A percentile compares a stretch with the other conserved stretches of the same genome.
Conservation (phyloP, 352 stramenopile genomes). For the Phytophthora pisi region DNA sequence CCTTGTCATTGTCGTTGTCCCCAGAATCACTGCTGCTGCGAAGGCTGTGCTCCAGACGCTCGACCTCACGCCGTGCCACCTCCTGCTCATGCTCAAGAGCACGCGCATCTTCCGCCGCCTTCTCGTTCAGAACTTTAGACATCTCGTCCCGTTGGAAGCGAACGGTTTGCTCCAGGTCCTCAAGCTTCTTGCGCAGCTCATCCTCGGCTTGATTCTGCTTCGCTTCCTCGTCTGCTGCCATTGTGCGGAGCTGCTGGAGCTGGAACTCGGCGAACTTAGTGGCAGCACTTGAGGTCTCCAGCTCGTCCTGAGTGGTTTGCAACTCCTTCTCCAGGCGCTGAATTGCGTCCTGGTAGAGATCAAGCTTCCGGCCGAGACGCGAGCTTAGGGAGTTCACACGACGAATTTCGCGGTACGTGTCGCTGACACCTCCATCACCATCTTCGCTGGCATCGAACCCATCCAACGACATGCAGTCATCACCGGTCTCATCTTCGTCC, state of each 20-base stretch:
- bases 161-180: constrained; percentile 33
- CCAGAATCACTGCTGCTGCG: constrained; percentile 21
- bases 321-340: constrained; percentile 73
- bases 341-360: constrained; percentile 75
- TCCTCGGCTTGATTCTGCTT: constrained; percentile 41
- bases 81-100: constrained; percentile 36
- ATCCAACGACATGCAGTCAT: constrained; percentile 42
- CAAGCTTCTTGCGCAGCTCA: constrained; percentile 30
- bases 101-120: constrained; percentile 33
- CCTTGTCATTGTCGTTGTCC: constrained; percentile 37
- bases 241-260: constrained; percentile 68
- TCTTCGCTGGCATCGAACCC: constrained; percentile 44
- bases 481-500: constrained; percentile 49
- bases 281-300: constrained; percentile 78
- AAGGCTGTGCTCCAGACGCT: constrained; percentile 35
- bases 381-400: constrained; percentile 61
- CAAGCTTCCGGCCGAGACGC: constrained; percentile 72
- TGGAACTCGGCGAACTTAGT: constrained; percentile 87
- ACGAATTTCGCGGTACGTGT: constrained; percentile 61
- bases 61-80: constrained; percentile 27
- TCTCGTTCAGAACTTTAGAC: constrained; percentile 33
- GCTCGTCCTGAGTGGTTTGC: constrained; percentile 66
- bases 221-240: constrained; percentile 54
- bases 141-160: constrained; percentile 35
- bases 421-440: constrained; percentile 32